Evolutionary conservation across 345 rosid genomes (phyloP).

Genomic region (Sapria himalayana): DNA sequence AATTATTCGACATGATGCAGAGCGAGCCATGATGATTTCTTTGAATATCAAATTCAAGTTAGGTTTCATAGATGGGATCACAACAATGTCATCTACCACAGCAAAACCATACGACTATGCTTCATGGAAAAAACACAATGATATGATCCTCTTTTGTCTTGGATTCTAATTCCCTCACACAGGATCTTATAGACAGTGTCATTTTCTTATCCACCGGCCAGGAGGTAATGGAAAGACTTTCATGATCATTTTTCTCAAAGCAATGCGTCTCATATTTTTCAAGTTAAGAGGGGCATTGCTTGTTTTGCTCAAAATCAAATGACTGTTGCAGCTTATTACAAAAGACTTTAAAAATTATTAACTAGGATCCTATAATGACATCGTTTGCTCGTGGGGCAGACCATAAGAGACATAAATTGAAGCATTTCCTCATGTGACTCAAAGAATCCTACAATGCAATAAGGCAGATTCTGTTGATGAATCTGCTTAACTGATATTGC

Average conservation of each 20-base stretch:
- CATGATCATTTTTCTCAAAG: too few species aligned
- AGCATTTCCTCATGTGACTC: not conserved
- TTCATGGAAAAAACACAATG: constrained; percentile 1
- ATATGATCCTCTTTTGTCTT: constrained; percentile 1
- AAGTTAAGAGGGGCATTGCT: too few species aligned
- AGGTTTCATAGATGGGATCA: not conserved
- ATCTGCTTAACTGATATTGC: not conserved
- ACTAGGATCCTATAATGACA: not conserved
- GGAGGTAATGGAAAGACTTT: not conserved
- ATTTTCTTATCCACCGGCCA: not conserved
- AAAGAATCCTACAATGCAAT: not conserved
- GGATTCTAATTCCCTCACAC: constrained; percentile 1
- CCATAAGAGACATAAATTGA: too few species aligned
- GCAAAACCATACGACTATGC: not conserved
- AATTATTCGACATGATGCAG: constrained; percentile 1
- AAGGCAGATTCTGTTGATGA: not conserved
- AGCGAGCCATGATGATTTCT: constrained; percentile 2
- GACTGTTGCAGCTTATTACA: not conserved
- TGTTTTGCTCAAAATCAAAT: not conserved
- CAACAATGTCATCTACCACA: not conserved
- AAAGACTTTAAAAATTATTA: not conserved
- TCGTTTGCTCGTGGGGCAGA: not conserved
- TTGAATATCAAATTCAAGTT: not conserved
- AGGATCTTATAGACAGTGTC: not conserved
- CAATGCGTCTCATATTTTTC: too few species aligned